phyloP scores from a whole-genome alignment of 331 rosid species.

The Acacia pycnantha region DNA sequence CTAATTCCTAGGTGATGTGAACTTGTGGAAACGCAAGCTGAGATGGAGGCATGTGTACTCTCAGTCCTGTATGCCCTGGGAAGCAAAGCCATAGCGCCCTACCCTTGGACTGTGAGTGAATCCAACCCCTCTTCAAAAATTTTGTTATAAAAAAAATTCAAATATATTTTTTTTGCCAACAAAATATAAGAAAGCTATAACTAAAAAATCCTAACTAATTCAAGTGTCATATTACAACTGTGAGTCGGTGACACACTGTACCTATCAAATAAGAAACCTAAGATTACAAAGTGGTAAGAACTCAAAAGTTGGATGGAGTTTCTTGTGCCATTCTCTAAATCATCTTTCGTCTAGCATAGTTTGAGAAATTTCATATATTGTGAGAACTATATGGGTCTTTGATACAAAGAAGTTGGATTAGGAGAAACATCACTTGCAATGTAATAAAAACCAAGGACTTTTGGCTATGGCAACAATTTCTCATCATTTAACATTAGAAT shows the following conservation, averaged over 20 bases:
- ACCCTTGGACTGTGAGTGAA: no score
- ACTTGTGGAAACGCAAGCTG: no score
- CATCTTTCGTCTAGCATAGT: neutral
- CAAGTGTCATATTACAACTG: neutral
- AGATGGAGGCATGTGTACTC: no score
- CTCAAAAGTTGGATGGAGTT: neutral
- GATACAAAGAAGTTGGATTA: neutral
- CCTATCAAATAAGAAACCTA: neutral
- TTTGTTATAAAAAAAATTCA: no score
- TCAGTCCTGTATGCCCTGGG: no score
- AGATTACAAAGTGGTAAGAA: neutral
- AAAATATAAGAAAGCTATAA: neutral
- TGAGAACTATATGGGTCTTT: neutral
- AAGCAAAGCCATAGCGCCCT: no score
- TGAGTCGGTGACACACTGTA: neutral
- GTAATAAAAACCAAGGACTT: slow-evolving; percentile 21
- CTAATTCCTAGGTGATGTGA: no score
- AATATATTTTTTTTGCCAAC: no score
- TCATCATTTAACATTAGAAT: slow-evolving; percentile 33
- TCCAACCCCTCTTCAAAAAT: no score
- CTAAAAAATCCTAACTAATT: neutral
- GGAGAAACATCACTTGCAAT: neutral
- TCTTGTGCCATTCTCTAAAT: neutral
- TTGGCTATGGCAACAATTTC: slow-evolving; percentile 26
- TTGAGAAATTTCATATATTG: neutral